Base-by-base conservation (phyloP, 1,139 yeast genomes). In the Meyerozyma elateridarum region DNA sequence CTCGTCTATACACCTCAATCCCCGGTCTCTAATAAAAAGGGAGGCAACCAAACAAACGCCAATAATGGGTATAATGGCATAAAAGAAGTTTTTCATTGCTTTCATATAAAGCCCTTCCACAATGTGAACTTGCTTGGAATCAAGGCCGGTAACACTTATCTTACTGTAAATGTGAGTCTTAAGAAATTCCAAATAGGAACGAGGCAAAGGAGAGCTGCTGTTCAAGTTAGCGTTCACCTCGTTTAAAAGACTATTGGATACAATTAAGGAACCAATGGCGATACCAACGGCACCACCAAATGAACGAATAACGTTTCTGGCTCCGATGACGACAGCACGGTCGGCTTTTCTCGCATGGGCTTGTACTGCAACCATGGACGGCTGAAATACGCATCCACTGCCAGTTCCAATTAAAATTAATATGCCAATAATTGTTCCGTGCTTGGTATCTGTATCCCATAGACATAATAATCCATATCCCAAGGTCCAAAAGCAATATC, bases 321-420 rank as follows among this genome's bases (percentile, higher is more conserved):
- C 39, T 25, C 50, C 36, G 19, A 49, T 49, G 2, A 48, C 52
- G 24, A 49, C 52, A 1, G 52, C 52, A 17, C 54, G 30, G 22
- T 49, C 51, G 0, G 52, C 36, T 31, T 42, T 48, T 21, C 34
- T 39, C 21, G 52, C 38, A 20, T 44, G 46, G n/a, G 52, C 49
- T 35, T 49, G 54, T 2, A 46, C 51, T 1, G 54, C 54, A 3
- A 49, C 54, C 47, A 49, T 48, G 3, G 50, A 48, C 7, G 54
- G 54, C 34, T 49, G 54, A 38, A 49, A 49, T 9, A 47, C 48
- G 35, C 44, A 47, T 5, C 54, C 54, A 2, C 43, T 34, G 2
- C 52, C 54, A 4, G 39, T 36, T 4, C 54, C 54, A 37, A 47
- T 44, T 6, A 47, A 16, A 13, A 46, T 25, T 16, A 46, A 39